A percentile compares a stretch with the other conserved stretches of the same genome.
These are phyloP conservation scores for Trifolium subterraneum DNA, from an alignment of 306 rosid genomes.

Conservation along the genomic window DNA sequence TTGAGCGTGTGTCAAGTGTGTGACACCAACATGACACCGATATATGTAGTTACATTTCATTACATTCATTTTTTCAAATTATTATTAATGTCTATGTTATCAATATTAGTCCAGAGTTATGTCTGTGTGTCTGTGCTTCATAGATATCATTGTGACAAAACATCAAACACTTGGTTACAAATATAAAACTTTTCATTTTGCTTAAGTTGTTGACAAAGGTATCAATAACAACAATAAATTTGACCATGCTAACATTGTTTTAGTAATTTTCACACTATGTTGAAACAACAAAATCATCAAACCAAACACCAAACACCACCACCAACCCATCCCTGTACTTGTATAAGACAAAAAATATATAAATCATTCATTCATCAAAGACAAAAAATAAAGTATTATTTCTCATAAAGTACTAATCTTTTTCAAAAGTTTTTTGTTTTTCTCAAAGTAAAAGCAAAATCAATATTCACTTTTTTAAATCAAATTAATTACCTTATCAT, in stretches of 20 bases:
- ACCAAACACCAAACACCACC: constrained; percentile 9
- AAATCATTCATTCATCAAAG: constrained; percentile 15
- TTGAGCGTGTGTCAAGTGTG: not conserved
- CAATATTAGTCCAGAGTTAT: not conserved
- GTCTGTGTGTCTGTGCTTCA: no score
- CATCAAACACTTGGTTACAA: constrained; percentile 10
- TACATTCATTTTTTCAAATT: not conserved
- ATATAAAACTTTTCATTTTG: not conserved
- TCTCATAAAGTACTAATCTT: constrained; percentile 6
- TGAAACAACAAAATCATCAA: not conserved
- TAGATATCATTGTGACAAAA: not conserved
- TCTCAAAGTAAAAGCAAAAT: constrained; percentile 25
- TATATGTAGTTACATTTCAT: not conserved
- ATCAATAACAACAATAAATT: not conserved
- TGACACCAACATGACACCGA: not conserved
- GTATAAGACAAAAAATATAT: not conserved
- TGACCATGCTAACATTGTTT: not conserved
- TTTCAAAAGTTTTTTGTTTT: constrained; percentile 9
- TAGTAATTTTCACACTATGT: constrained; percentile 1
- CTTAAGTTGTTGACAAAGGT: constrained; percentile 12
- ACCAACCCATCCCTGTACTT: constrained; percentile 6
- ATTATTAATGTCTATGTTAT: not conserved
- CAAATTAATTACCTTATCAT: not conserved
- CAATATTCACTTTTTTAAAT: not conserved
- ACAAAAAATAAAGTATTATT: constrained; percentile 16